Conservation (phyloP, 352 stramenopile genomes). For the Phytophthora foliorum region DNA sequence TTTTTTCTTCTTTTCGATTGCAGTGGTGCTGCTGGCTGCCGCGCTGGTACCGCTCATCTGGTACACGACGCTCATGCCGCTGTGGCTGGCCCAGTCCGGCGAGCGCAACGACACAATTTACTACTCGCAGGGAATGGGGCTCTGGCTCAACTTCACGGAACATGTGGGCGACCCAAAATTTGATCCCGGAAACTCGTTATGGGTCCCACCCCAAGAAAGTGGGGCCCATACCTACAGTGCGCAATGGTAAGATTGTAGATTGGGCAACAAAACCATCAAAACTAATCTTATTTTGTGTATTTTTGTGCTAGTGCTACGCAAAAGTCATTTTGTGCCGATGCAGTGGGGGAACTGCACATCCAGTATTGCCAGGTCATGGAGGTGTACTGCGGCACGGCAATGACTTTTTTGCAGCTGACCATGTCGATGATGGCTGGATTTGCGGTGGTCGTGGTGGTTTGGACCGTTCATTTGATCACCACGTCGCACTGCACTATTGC, state of each 20-base stretch:
- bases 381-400: conserved; percentile 73
- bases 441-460: conserved; percentile 57
- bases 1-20: conserved; percentile 3
- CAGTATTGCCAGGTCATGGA: conserved; percentile 82
- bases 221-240: conserved; percentile 59
- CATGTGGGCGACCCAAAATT: conserved; percentile 73
- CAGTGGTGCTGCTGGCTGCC: conserved; percentile 64
- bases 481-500: conserved; percentile 68
- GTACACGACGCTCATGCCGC: conserved; percentile 77
- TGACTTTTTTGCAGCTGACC: conserved; percentile 66
- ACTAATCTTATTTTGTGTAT: not conserved
- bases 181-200: conserved; percentile 83
- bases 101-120: conserved; percentile 54
- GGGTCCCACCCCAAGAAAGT: conserved; percentile 72
- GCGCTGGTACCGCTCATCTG: conserved; percentile 62
- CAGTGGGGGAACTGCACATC: conserved; percentile 71
- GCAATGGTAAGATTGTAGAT: conserved; percentile 58
- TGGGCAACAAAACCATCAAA: not conserved
- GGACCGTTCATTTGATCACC: conserved; percentile 59
- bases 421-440: conserved; percentile 63
- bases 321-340: conserved; percentile 55
- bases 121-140: conserved; percentile 82
- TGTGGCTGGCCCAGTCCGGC: conserved; percentile 75
- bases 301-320: conserved; percentile 34
- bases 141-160: conserved; percentile 89